These are phyloP conservation scores for Camelina hispida DNA, from an alignment of 345 rosid species.

Conservation along the genomic window DNA sequence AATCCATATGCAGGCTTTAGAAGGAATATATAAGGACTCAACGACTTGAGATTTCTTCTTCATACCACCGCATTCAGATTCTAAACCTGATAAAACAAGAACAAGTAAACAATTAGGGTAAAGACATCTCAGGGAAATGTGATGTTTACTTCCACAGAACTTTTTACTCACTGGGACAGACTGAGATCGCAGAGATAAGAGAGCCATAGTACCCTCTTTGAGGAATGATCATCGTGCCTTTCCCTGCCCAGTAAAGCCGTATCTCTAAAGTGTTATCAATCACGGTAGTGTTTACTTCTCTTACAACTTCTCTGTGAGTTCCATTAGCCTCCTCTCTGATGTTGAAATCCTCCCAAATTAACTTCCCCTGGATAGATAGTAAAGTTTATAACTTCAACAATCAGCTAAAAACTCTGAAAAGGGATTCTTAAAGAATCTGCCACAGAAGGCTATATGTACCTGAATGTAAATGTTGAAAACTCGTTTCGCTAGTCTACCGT, in stretches of 20 bases:
- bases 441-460: slow-evolving; percentile 3
- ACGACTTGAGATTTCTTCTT: slow-evolving; percentile 12
- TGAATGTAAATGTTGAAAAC: slow-evolving; percentile 52
- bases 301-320: slow-evolving; percentile 43
- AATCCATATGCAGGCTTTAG: not conserved
- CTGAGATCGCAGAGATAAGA: slow-evolving; percentile 67
- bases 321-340: slow-evolving; percentile 55
- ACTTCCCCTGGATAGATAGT: slow-evolving; percentile 46
- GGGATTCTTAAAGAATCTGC: not conserved
- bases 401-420: not conserved
- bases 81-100: slow-evolving; percentile 34
- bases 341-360: slow-evolving; percentile 55
- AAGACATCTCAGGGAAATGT: not conserved
- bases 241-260: slow-evolving; percentile 66
- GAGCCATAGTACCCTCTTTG: slow-evolving; percentile 59
- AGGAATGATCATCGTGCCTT: slow-evolving; percentile 64
- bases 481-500: slow-evolving; percentile 57
- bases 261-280: slow-evolving; percentile 53
- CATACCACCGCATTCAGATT: slow-evolving; percentile 44
- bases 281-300: slow-evolving; percentile 44
- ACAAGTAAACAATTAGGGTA: not conserved
- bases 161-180: slow-evolving; percentile 45
- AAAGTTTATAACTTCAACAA: not conserved
- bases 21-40: not conserved
- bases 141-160: not conserved